Conservation (phyloP, 2,329 filamentous ascomycete genomes). For the Talaromyces sp. region DNA sequence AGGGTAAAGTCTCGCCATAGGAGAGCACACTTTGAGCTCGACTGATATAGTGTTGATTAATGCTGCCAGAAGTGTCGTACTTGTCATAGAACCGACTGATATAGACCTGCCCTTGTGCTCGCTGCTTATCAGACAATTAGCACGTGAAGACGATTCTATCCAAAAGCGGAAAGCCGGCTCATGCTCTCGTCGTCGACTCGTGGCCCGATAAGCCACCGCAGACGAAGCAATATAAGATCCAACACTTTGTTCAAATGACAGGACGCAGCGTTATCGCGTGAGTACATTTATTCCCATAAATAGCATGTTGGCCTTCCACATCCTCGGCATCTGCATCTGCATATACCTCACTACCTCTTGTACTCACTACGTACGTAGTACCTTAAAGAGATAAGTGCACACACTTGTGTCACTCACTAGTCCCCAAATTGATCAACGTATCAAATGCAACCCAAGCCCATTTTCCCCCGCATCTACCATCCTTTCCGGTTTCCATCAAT, state of each 20-base stretch:
- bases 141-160: neutral
- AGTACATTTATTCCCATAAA: neutral
- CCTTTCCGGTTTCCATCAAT: no score
- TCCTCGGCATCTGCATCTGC: no score
- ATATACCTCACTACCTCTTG: no score
- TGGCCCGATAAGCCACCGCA: neutral
- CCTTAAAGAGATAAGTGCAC: neutral
- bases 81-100: no score
- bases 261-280: neutral
- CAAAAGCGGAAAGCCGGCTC: neutral
- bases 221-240: neutral
- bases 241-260: neutral
- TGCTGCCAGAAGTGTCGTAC: no score
- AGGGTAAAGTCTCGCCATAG: neutral
- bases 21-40: neutral
- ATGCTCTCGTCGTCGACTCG: neutral
- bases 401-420: no score
- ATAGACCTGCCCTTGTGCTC: neutral
- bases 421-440: neutral
- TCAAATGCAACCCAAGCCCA: slow-evolving; percentile 1
- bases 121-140: neutral
- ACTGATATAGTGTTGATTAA: neutral
- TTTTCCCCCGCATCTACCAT: neutral
- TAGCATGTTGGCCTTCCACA: neutral
- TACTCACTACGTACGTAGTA: no score